Conservation (phyloP, 768 basidiomycete species). For the Tylopilus cervinicoccineus region DNA sequence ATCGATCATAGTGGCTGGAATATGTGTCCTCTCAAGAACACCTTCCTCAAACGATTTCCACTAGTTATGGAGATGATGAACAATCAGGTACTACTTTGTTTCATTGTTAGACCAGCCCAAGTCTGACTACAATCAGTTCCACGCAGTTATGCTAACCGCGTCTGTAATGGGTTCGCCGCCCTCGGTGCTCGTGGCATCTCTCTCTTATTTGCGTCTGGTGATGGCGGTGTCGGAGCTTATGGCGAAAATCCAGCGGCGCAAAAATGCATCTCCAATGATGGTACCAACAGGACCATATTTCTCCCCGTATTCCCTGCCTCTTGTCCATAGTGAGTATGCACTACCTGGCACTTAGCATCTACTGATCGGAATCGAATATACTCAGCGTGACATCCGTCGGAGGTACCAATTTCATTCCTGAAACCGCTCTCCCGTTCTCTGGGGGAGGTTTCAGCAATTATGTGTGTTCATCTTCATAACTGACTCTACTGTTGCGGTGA, state of each 20-base stretch:
- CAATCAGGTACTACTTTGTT: conserved; percentile 53
- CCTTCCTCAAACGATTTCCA: conserved; percentile 61
- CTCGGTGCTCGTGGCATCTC: conserved; percentile 68
- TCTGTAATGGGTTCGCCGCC: conserved; percentile 59
- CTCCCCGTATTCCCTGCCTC: conserved; percentile 57
- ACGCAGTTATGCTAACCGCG: conserved; percentile 49
- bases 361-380: neutral
- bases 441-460: conserved; percentile 75
- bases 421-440: conserved; percentile 57
- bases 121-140: conserved; percentile 42
- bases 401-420: conserved; percentile 56
- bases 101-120: neutral
- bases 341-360: neutral
- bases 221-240: conserved; percentile 66
- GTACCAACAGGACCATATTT: conserved; percentile 50
- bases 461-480: conserved; percentile 31
- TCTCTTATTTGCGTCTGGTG: conserved; percentile 62
- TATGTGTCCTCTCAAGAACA: conserved; percentile 45
- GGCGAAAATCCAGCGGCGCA: conserved; percentile 49
- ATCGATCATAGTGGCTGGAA: conserved; percentile 52
- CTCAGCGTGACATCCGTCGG: conserved; percentile 69
- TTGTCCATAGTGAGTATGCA: conserved; percentile 47
- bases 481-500: conserved; percentile 2
- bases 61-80: conserved; percentile 71
- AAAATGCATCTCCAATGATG: conserved; percentile 56